These are phyloP conservation scores for Ogataea pignaliae DNA, from an alignment of 805 yeast genomes.

Conservation along the genomic window DNA sequence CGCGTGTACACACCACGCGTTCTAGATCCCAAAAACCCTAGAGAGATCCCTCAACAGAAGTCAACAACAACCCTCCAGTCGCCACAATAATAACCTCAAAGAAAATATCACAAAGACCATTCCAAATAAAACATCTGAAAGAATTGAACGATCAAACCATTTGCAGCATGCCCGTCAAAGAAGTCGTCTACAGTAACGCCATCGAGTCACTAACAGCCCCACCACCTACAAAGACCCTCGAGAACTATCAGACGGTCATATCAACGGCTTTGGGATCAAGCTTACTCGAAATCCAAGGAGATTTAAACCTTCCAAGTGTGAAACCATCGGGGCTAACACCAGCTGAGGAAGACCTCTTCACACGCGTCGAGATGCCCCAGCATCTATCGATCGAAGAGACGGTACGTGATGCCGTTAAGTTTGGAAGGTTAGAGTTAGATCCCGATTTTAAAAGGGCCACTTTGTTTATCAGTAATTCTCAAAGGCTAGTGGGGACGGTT, in stretches of 20 bases:
- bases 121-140: background rate
- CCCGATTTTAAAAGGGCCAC: conserved; percentile 45
- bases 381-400: conserved; percentile 2
- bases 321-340: conserved; percentile 30
- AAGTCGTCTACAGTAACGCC: conserved; percentile 15
- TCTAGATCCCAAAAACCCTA: too few relatives aligned
- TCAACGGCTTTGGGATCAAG: conserved; percentile 56
- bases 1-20: too few relatives aligned
- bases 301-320: conserved; percentile 45
- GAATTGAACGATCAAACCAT: too few relatives aligned
- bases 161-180: conserved; percentile 22
- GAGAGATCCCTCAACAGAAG: too few relatives aligned
- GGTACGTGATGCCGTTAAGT: conserved; percentile 39
- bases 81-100: too few relatives aligned
- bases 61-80: too few relatives aligned
- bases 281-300: conserved; percentile 72
- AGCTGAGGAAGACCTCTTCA: conserved; percentile 33
- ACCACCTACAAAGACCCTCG: background rate
- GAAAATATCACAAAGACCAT: background rate
- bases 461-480: conserved; percentile 62
- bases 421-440: conserved; percentile 47
- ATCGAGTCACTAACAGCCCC: conserved; percentile 5
- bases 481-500: conserved; percentile 59
- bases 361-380: conserved; percentile 23
- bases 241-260: conserved; percentile 25